phyloP scores from a whole-genome alignment of 371 early-diverging fungal species.

The Mucor sp. region DNA sequence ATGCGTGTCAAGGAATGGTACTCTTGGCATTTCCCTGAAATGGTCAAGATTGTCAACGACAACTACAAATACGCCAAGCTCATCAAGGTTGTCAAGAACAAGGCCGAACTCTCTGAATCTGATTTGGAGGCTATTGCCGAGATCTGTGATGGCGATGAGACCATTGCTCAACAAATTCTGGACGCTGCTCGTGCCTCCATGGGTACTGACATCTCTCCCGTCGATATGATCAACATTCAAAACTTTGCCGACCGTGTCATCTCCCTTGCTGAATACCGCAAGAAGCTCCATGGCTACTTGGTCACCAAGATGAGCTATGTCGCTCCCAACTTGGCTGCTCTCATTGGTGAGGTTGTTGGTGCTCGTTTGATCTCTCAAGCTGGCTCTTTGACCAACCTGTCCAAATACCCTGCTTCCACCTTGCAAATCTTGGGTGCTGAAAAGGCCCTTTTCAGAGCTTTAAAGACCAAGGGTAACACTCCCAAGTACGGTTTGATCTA shows the following conservation, averaged over 20 bases:
- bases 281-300: conserved; percentile 89
- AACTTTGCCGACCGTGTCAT: conserved; percentile 94
- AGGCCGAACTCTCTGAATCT: conserved; percentile 80
- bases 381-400: conserved; percentile 95
- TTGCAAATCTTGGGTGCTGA: conserved; percentile 99
- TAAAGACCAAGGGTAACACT: conserved; percentile 98
- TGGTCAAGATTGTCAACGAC: conserved; percentile 93
- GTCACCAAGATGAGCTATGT: conserved; percentile 94
- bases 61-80: conserved; percentile 90
- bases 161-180: conserved; percentile 77
- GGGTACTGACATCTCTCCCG: conserved; percentile 92
- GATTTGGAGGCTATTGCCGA: conserved; percentile 75
- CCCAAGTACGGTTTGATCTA: conserved; percentile 99
- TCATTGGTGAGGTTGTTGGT: conserved; percentile 97
- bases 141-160: conserved; percentile 68
- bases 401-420: conserved; percentile 98
- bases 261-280: conserved; percentile 90
- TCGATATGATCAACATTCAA: conserved; percentile 95
- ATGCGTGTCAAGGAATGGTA: conserved; percentile 97
- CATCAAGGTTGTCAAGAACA: conserved; percentile 90
- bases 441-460: conserved; percentile 97
- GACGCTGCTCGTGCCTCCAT: conserved; percentile 95
- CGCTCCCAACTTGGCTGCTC: conserved; percentile 97
- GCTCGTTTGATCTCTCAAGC: conserved; percentile 96
- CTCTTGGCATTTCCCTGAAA: conserved; percentile 99